These are phyloP conservation scores for Amauroascus verrucosus DNA, from an alignment of 2,329 filamentous ascomycete species.

Conservation along the genomic window DNA sequence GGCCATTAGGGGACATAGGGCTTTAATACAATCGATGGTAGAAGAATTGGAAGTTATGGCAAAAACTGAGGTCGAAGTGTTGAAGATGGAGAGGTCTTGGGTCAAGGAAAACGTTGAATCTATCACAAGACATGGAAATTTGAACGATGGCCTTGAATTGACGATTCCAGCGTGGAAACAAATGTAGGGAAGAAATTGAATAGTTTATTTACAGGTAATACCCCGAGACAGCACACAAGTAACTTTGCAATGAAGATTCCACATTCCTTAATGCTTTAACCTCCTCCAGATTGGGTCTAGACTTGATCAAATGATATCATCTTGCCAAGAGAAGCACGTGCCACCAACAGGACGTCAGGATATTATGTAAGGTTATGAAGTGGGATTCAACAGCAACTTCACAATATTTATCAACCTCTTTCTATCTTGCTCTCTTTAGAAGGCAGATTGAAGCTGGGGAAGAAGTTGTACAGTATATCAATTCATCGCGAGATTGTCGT, in stretches of 20 bases:
- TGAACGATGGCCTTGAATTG: neutral
- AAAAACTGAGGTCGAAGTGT: slow-evolving; percentile 28
- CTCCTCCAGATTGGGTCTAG: neutral
- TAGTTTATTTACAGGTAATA: too few species aligned
- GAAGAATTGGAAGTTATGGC: slow-evolving; percentile 30
- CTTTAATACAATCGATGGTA: slow-evolving; percentile 27
- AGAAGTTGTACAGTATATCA: neutral
- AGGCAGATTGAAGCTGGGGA: neutral
- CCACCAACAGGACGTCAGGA: neutral
- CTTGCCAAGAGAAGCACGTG: neutral
- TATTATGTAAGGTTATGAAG: neutral
- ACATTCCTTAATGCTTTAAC: neutral
- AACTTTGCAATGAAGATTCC: too few species aligned
- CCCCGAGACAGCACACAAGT: too few species aligned
- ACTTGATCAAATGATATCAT: slow-evolving; percentile 9
- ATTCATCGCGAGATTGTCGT: too few species aligned
- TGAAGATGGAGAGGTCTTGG: slow-evolving; percentile 27
- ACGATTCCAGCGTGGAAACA: slow-evolving; percentile 17
- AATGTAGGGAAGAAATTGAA: neutral
- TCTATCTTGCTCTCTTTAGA: neutral
- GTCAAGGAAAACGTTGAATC: slow-evolving; percentile 24
- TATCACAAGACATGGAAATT: slow-evolving; percentile 8
- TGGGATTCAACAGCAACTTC: slow-evolving; percentile 8
- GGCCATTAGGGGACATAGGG: slow-evolving; percentile 22
- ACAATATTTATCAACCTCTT: neutral